Conservation (phyloP, 257 asterid species). For the Leptodermis oblonga region DNA sequence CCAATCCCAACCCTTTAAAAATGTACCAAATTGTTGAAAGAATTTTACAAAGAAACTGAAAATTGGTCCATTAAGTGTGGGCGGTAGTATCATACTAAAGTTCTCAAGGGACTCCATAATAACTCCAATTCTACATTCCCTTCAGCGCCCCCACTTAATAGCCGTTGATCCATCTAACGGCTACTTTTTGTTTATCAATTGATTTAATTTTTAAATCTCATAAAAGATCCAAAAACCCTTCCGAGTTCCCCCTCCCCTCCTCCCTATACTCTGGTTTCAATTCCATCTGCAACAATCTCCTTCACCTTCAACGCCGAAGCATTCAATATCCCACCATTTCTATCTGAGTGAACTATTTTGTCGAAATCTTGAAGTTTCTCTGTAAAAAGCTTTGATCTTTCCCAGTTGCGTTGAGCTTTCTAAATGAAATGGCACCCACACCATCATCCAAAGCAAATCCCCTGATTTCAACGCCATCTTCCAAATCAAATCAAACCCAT, state of each 20-base stretch:
- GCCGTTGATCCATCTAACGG: conserved; percentile 56
- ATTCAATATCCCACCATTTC: conserved; percentile 1
- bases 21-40: no score
- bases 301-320: background rate
- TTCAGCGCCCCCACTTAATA: conserved; percentile 13
- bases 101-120: background rate
- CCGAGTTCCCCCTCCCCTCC: conserved; percentile 4
- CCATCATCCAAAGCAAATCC: conserved; percentile 48
- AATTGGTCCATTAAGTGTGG: no score
- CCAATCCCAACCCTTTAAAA: no score
- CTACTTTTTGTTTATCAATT: conserved; percentile 23
- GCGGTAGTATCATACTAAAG: no score
- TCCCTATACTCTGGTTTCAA: no score
- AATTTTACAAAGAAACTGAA: no score
- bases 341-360: no score
- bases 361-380: conserved; percentile 17
- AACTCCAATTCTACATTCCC: background rate
- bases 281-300: conserved; percentile 2
- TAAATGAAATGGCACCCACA: conserved; percentile 46
- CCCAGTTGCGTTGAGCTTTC: background rate
- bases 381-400: background rate
- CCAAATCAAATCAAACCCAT: conserved; percentile 32
- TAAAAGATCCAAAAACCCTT: background rate
- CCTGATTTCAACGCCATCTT: conserved; percentile 31
- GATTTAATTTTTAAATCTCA: conserved; percentile 28